phyloP scores from a whole-genome alignment of 2,329 filamentous ascomycete species.

The Trichoderma sp. region DNA sequence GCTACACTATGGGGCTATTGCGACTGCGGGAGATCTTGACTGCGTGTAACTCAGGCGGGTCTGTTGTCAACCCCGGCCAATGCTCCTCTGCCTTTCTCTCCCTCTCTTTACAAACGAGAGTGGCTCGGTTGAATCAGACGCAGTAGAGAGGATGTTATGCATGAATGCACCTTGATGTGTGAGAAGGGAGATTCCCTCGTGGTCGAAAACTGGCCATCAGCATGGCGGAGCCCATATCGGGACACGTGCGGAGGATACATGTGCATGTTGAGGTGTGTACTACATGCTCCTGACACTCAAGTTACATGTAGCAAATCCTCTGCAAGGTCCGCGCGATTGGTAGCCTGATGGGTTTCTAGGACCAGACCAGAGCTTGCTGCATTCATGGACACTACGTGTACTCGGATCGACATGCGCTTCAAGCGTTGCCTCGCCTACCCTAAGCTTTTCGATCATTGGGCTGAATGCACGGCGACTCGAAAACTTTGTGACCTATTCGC shows the following conservation, averaged over 20 bases:
- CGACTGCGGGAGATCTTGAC: not conserved
- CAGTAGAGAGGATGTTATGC: not conserved
- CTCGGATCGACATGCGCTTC: not conserved
- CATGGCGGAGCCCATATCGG: not conserved
- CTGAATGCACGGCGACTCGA: not conserved
- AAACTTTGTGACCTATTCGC: not conserved
- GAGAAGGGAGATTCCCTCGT: not conserved
- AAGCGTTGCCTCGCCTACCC: not conserved
- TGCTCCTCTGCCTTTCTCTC: not conserved
- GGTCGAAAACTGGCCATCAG: not conserved
- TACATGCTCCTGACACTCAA: not conserved
- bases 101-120: not conserved
- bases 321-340: not conserved
- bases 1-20: not conserved
- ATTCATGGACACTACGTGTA: not conserved
- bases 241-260: not conserved
- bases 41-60: not conserved
- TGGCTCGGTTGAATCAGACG: not conserved
- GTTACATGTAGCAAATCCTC: not conserved
- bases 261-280: not conserved
- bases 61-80: not conserved
- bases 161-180: not conserved
- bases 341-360: not conserved
- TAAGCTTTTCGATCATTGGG: not conserved
- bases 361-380: not conserved